Conservation (phyloP, 352 stramenopile genomes). For the Blastocystis sp. region DNA sequence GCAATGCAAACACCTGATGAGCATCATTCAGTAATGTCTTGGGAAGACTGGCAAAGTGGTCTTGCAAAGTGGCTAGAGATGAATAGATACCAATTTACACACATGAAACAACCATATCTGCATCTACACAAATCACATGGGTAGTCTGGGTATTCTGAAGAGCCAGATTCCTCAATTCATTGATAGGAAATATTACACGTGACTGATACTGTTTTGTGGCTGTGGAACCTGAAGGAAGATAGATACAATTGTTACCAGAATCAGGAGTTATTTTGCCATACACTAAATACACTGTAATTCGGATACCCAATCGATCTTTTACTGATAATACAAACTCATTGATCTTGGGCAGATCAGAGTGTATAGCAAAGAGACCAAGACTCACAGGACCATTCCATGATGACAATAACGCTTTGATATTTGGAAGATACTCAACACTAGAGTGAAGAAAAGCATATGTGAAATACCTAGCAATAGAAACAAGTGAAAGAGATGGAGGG, state of each 20-base stretch:
- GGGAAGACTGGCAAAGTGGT: neutral
- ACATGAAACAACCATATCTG: constrained; percentile 3
- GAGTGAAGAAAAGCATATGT: no score
- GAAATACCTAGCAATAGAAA: no score
- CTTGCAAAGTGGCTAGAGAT: neutral
- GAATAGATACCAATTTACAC: neutral
- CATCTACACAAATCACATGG: neutral
- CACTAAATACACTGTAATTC: neutral
- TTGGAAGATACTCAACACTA: neutral
- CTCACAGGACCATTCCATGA: neutral
- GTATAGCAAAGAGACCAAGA: neutral
- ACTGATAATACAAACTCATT: neutral
- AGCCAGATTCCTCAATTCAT: constrained; percentile 22
- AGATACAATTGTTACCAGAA: neutral
- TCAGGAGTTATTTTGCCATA: neutral
- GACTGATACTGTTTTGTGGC: neutral
- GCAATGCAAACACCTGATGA: neutral
- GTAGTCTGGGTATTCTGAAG: constrained; percentile 17
- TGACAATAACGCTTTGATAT: neutral
- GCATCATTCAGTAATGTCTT: neutral
- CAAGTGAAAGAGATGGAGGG: no score
- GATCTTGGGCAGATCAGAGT: neutral
- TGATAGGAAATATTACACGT: constrained; percentile 4
- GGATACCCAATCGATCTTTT: neutral
- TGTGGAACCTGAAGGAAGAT: no score